Base-by-base conservation (phyloP, 2,329 filamentous ascomycete species). In the Colletotrichum gloeosporioides region DNA sequence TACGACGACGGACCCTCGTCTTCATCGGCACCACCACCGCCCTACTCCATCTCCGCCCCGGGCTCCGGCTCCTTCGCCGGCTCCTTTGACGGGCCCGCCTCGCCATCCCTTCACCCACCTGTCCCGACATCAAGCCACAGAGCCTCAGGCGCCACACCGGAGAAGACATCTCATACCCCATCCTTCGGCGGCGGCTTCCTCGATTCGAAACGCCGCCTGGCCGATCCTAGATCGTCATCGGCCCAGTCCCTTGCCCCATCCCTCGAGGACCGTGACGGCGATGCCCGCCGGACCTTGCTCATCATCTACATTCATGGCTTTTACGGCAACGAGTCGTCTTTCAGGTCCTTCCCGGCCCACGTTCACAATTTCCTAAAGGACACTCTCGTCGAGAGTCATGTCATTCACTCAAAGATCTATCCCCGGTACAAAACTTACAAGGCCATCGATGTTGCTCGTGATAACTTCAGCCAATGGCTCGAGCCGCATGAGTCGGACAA, bases 251-350 rank as follows among this genome's bases (percentile, higher is more conserved):
- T 86, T n/a, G 78, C 80, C 16, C 31, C 83, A 77, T 66, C 83
- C 77, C 12, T 77, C 74, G 18, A 78, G 78, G 15, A 63, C 25
- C 75, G 73, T 18, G 76, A 76, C 25, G 75, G 79, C 53, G 71
- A 69, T 53, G 83, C 79, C 76, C 87, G 88, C 61, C 88, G 91
- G 77, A 91, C 88, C 31, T 88, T 98, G 29, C 89, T 98, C 2
- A 83, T 98, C 27, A 88, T 98, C 69, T 98, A 96, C 82, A 92
- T 98, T 72, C 96, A 98, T 86, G 96, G 96, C 77, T 98, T 98
- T 85, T 94, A 97, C 89, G 96, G 96, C 68, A 94, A 95, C 76
- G 95, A 97, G 83, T 94, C 94, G 36, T 98, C 95, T 74, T 98
- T 98, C 82, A 91, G 93, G 77, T 95, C 94, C 61, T 98, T 98